These are phyloP conservation scores for Boletus reticuloceps DNA, from an alignment of 768 basidiomycete species.

Conservation along the genomic window DNA sequence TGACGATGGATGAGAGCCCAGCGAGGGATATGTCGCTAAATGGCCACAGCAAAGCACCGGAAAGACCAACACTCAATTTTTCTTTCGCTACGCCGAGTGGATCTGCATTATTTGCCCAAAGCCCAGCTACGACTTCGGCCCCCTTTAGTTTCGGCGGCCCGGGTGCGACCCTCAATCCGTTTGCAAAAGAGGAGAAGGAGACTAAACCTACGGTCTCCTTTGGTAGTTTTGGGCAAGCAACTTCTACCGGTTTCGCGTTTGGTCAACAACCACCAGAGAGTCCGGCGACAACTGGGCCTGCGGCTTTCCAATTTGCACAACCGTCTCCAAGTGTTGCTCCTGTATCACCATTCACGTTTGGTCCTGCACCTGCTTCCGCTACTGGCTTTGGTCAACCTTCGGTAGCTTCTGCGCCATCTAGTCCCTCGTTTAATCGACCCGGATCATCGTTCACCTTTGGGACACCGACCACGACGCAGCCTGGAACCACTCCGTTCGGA, in stretches of 20 bases:
- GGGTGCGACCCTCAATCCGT: slow-evolving; percentile 40
- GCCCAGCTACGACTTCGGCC: slow-evolving; percentile 30
- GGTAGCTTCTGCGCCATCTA: slow-evolving; percentile 49
- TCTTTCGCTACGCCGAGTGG: slow-evolving; percentile 42
- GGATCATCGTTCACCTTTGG: slow-evolving; percentile 46
- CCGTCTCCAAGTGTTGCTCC: slow-evolving; percentile 37
- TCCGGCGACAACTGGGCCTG: slow-evolving; percentile 38
- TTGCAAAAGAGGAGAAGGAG: slow-evolving; percentile 45
- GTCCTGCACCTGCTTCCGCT: slow-evolving; percentile 34
- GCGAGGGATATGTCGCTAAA: slow-evolving; percentile 56
- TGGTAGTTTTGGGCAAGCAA: slow-evolving; percentile 45
- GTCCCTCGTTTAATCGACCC: slow-evolving; percentile 54
- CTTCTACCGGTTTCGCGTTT: slow-evolving; percentile 46
- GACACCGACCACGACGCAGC: slow-evolving; percentile 36
- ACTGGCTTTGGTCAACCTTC: slow-evolving; percentile 44
- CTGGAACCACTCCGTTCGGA: slow-evolving; percentile 37
- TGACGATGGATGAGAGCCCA: slow-evolving; percentile 82
- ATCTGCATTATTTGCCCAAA: slow-evolving; percentile 35
- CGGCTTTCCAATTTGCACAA: slow-evolving; percentile 47
- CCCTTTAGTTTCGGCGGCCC: slow-evolving; percentile 36
- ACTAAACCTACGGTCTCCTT: slow-evolving; percentile 42
- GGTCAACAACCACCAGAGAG: slow-evolving; percentile 40
- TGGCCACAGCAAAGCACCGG: slow-evolving; percentile 34
- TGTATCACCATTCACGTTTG: slow-evolving; percentile 45
- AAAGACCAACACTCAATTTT: slow-evolving; percentile 46